A percentile compares a stretch with the other conserved stretches of the same genome.
Evolutionary conservation across 2,329 filamentous ascomycete genomes (phyloP).

Genomic region (Cladophialophora carrionii): DNA sequence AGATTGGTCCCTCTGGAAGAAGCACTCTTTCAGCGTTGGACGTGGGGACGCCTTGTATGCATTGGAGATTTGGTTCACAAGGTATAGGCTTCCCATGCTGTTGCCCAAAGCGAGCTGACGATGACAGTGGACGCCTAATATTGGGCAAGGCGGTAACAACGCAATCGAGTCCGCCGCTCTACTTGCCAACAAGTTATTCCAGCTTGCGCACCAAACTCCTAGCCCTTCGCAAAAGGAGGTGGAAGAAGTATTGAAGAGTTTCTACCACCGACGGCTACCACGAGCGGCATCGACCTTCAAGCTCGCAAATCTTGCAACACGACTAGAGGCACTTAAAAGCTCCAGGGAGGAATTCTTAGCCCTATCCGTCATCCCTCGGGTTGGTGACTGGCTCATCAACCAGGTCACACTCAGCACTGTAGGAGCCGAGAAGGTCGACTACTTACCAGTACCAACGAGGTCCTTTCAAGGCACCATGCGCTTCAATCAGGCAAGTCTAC

Average conservation of each 20-base stretch:
- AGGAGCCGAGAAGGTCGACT: constrained; percentile 39
- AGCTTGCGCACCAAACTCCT: constrained; percentile 4
- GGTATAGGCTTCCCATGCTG: constrained; percentile 21
- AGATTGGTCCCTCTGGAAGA: constrained; percentile 41
- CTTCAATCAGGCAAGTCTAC: constrained; percentile 35
- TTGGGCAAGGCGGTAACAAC: constrained; percentile 49
- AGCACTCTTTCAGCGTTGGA: constrained; percentile 38
- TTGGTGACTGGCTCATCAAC: constrained; percentile 7
- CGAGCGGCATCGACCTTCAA: constrained; percentile 2
- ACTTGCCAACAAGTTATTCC: constrained; percentile 42
- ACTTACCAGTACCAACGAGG: constrained; percentile 40
- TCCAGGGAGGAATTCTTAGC: constrained; percentile 6
- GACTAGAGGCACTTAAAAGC: constrained; percentile 1
- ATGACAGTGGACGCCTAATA: constrained; percentile 40
- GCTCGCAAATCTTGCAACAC: not conserved
- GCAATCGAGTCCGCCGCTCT: constrained; percentile 48
- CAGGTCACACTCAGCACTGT: not conserved
- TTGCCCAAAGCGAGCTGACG: constrained; percentile 4
- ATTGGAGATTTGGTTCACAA: constrained; percentile 42
- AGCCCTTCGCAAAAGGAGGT: not conserved
- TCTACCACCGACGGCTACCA: not conserved
- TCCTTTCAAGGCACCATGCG: constrained; percentile 39
- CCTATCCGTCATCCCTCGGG: constrained; percentile 3
- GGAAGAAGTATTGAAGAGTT: constrained; percentile 2
- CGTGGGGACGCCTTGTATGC: constrained; percentile 37